Conservation (phyloP, 73 alveolate genomes). For the Paramecium octaurelia region DNA sequence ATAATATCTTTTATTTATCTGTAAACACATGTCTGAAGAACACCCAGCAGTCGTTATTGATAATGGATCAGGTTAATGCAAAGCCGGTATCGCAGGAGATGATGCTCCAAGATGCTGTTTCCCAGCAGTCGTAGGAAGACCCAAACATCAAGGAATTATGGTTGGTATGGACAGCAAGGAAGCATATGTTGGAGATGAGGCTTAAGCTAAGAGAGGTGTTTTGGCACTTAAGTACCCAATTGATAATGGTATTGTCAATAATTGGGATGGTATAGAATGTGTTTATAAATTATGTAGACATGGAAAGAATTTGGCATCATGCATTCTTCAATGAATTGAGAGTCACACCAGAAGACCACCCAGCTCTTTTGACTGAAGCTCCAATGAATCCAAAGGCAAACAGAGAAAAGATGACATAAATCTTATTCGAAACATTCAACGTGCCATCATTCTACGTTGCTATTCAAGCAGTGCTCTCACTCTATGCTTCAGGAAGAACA, state of each 20-base stretch:
- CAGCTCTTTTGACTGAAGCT: slow-evolving; percentile 87
- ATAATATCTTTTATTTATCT: background rate
- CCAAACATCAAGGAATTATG: slow-evolving; percentile 96
- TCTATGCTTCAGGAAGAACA: slow-evolving; percentile 93
- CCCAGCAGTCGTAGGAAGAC: slow-evolving; percentile 98
- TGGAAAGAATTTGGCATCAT: slow-evolving; percentile 97
- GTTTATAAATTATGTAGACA: slow-evolving; percentile 52
- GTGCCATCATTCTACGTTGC: slow-evolving; percentile 95
- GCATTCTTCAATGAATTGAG: slow-evolving; percentile 94
- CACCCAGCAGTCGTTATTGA: slow-evolving; percentile 58
- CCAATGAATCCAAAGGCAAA: slow-evolving; percentile 84
- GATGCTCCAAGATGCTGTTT: slow-evolving; percentile 96
- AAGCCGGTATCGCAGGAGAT: slow-evolving; percentile 98
- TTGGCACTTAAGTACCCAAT: slow-evolving; percentile 92
- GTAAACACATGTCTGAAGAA: background rate
- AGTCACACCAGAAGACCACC: slow-evolving; percentile 93
- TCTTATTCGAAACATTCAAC: slow-evolving; percentile 96
- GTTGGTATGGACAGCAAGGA: slow-evolving; percentile 96
- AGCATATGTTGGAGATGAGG: slow-evolving; percentile 98
- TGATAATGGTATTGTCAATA: slow-evolving; percentile 89
- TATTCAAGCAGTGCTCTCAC: slow-evolving; percentile 93
- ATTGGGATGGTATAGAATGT: slow-evolving; percentile 81
- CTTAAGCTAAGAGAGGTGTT: slow-evolving; percentile 96
- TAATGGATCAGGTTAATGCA: slow-evolving; percentile 81
- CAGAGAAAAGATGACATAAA: slow-evolving; percentile 84